Conservation (phyloP, 257 asterid species). For the Fraxinus quadrangulata region DNA sequence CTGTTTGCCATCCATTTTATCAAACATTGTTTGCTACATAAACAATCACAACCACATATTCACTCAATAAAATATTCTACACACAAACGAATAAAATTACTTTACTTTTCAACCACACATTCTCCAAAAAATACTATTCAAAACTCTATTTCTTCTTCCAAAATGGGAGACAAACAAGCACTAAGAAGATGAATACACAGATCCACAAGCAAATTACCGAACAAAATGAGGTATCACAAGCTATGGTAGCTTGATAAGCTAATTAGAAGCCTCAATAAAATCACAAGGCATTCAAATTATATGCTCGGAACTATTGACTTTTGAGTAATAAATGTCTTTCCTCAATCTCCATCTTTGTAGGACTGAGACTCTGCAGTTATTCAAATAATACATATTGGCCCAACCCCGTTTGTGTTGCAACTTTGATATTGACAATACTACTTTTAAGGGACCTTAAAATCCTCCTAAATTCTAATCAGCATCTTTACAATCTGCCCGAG, state of each 20-base stretch:
- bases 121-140: too few relatives aligned
- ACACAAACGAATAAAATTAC: too few relatives aligned
- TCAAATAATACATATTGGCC: neutral
- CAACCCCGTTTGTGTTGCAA: neutral
- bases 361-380: neutral
- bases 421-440: neutral
- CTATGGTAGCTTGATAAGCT: too few relatives aligned
- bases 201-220: neutral
- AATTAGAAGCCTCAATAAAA: neutral
- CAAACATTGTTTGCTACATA: too few relatives aligned
- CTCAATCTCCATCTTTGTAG: neutral
- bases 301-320: neutral
- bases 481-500: neutral
- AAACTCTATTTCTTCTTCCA: too few relatives aligned
- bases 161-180: too few relatives aligned
- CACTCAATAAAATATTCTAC: too few relatives aligned
- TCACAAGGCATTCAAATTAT: neutral
- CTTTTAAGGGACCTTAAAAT: neutral
- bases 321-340: neutral
- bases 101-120: too few relatives aligned
- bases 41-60: too few relatives aligned
- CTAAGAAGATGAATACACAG: neutral
- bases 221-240: neutral
- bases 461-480: neutral
- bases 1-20: too few relatives aligned